Evolutionary conservation across 2,329 filamentous ascomycete genomes (phyloP), one percentile per base, ranked within the genome.

Genomic region (Colletotrichum phormii): DNA sequence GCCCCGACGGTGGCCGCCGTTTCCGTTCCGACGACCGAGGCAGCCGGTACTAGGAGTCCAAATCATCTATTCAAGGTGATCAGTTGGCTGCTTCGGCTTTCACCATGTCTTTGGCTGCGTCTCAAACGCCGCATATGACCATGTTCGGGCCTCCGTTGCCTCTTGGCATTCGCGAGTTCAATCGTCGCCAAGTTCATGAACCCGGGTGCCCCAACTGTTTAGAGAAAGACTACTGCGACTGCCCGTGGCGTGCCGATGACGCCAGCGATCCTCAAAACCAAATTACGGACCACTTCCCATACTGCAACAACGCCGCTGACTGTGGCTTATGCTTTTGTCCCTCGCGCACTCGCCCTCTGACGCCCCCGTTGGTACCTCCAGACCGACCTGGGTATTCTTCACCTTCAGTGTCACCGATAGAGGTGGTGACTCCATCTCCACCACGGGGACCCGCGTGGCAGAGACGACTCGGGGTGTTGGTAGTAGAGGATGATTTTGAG

Each of bases 1-100:
- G 78, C 6, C 70, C 71, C 59, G 75, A 78, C n/a, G 74, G 75
- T 2, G 73, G 64, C 37, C 63, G 73, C 54, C 26, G 75, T 46
- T 59, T 65, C 66, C 73, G 75, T 22, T 35, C 67, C 37, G 73
- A 71, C 37, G 75, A 77, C 26, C 71, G 67, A 24, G 69, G 68
- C 29, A 68, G 69, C 35, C 58, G 69, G 42, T 54, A 51, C 26
- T 72, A 72, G 51, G 49, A 53, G 29, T n/a, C 7, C 13, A 8
- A 22, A n/a, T 5, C 42, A n/a, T 22, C 42, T 49, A 2, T 11
- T 49, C 42, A n/a, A 18, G 6, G 42, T 49, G 18, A 49, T 22
- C 18, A 4, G 7, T n/a, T 49, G 42, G 18, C 18, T 22, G 6
- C 42, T 49, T 4, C 42, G 15, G 42, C 42, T 42, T 42, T 15